Conservation (phyloP, 495 filamentous ascomycete genomes). For the Astrothelium subdiscretum region DNA sequence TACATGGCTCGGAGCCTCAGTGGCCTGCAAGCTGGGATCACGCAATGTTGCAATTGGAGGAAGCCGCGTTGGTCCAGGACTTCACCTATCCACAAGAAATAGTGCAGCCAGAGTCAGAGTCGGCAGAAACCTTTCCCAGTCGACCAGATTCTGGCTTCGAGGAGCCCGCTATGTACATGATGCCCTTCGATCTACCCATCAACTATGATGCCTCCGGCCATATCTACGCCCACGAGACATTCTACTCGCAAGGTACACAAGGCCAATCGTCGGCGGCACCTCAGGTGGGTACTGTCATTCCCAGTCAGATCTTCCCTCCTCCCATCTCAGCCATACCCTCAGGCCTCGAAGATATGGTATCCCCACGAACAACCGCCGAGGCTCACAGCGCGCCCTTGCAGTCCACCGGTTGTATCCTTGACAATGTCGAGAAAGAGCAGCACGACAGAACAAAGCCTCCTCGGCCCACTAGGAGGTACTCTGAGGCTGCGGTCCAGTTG, state of each 20-base stretch:
- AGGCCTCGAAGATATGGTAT: background rate
- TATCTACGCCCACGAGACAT: slow-evolving; percentile 8
- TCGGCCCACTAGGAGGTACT: slow-evolving; percentile 8
- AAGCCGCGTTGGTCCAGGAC: background rate
- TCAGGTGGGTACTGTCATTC: background rate
- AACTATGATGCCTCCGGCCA: slow-evolving; percentile 3
- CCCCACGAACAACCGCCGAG: background rate
- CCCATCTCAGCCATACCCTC: background rate
- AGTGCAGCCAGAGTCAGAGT: background rate
- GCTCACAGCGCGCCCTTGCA: background rate
- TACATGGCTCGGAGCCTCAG: background rate
- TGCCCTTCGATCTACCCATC: background rate
- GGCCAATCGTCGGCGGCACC: background rate
- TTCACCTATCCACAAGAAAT: background rate
- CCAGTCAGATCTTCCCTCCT: background rate
- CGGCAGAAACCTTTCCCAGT: background rate
- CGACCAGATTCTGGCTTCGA: background rate
- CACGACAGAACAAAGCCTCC: background rate
- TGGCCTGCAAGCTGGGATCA: background rate
- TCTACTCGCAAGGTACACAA: background rate
- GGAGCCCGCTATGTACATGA: slow-evolving; percentile 7
- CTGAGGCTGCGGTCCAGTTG: slow-evolving; percentile 12
- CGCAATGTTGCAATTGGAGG: background rate
- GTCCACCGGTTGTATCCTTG: too few species aligned
- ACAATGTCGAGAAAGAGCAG: background rate